Conservation (phyloP, 2,329 filamentous ascomycete species). For the Fusarium sambucinum region DNA sequence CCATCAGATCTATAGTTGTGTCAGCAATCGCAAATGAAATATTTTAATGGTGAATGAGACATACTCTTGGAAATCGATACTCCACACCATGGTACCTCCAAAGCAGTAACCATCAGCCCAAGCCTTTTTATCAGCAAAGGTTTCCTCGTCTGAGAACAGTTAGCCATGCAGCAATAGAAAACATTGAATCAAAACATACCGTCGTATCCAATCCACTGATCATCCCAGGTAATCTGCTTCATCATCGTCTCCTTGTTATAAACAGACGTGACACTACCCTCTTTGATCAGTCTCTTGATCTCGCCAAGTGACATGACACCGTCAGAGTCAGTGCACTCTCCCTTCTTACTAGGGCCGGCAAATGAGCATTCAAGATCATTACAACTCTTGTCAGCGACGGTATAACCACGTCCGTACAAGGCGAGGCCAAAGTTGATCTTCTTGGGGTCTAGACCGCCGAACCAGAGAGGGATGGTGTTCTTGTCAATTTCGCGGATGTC, state of each 20-base stretch:
- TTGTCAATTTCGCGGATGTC: conserved; percentile 58
- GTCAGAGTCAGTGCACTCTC: conserved; percentile 43
- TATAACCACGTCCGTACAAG: conserved; percentile 62
- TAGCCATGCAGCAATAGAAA: too few species aligned
- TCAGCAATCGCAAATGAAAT: too few species aligned
- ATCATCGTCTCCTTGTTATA: conserved; percentile 28
- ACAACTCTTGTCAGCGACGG: conserved; percentile 47
- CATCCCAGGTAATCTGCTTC: conserved; percentile 39
- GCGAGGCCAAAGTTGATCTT: conserved; percentile 63
- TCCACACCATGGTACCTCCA: conserved; percentile 39
- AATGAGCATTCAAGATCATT: conserved; percentile 45
- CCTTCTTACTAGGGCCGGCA: conserved; percentile 45
- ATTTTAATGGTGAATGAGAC: too few species aligned
- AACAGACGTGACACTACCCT: conserved; percentile 27
- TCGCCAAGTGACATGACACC: conserved; percentile 51
- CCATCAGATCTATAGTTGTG: too few species aligned
- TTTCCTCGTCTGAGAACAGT: conserved; percentile 36
- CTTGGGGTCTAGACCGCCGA: conserved; percentile 52
- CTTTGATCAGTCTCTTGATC: conserved; percentile 49
- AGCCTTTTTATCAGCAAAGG: conserved; percentile 28
- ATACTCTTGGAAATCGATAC: conserved; percentile 27
- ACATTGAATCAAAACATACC: background rate
- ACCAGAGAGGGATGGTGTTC: conserved; percentile 56
- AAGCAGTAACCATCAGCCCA: conserved; percentile 30
- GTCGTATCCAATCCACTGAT: conserved; percentile 47